These are phyloP conservation scores for Metschnikowia kunwiensis DNA, from an alignment of 805 yeast species.

Conservation along the genomic window DNA sequence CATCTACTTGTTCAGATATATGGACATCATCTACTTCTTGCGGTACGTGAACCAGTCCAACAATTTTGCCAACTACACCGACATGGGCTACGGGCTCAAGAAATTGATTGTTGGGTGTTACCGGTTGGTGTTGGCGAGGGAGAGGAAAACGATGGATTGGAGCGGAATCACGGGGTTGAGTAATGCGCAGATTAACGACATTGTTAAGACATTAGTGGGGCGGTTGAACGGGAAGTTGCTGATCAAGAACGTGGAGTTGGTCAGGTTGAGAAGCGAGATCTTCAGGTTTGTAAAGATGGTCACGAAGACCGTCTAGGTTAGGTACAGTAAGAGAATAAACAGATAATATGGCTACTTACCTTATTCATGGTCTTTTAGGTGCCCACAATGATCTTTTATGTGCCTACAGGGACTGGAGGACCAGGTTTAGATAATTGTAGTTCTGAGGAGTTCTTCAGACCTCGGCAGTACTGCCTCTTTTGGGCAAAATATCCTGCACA, in stretches of 20 bases:
- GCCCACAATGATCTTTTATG: too few relatives aligned
- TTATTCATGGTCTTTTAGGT: too few relatives aligned
- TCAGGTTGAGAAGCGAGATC: constrained; percentile 37
- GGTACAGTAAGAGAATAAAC: too few relatives aligned
- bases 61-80: constrained; percentile 41
- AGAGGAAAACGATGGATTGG: constrained; percentile 32
- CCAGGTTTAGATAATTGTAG: too few relatives aligned
- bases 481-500: too few relatives aligned
- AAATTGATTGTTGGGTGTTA: constrained; percentile 43
- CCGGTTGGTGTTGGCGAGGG: constrained; percentile 36
- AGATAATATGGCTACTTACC: too few relatives aligned
- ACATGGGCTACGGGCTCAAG: constrained; percentile 42
- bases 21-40: constrained; percentile 45
- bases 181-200: constrained; percentile 32
- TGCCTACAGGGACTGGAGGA: too few relatives aligned
- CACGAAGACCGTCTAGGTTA: constrained; percentile 23
- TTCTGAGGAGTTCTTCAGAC: too few relatives aligned
- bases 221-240: constrained; percentile 41
- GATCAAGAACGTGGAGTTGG: constrained; percentile 36
- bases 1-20: constrained; percentile 43
- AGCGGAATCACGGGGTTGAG: constrained; percentile 34
- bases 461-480: too few relatives aligned
- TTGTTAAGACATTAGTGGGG: constrained; percentile 35
- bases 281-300: constrained; percentile 44
- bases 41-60: constrained; percentile 45